These are phyloP conservation scores for Colletotrichum orchidophilum DNA, from an alignment of 2,329 filamentous ascomycete species.

Conservation along the genomic window DNA sequence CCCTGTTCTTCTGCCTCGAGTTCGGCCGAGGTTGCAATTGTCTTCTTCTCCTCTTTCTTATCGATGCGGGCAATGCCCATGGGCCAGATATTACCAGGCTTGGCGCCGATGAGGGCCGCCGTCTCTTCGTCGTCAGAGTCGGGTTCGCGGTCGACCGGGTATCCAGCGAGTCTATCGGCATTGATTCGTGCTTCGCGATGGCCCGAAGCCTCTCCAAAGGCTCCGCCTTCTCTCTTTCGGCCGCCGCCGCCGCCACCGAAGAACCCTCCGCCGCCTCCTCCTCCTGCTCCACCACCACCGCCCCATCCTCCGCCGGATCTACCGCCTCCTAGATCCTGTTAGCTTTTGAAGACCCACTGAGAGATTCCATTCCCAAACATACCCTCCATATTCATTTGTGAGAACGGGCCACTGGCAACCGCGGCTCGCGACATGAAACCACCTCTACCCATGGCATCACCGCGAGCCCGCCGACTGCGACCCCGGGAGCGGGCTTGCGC, in stretches of 20 bases:
- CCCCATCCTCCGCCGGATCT: conserved; percentile 29
- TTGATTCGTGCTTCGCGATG: conserved; percentile 61
- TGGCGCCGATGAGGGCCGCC: conserved; percentile 28
- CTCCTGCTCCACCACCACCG: conserved; percentile 33
- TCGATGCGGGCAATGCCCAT: conserved; percentile 66
- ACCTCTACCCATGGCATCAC: conserved; percentile 55
- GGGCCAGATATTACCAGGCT: conserved; percentile 50
- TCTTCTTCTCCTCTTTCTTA: conserved; percentile 62
- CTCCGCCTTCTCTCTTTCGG: conserved; percentile 46
- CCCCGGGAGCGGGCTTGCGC: conserved; percentile 33
- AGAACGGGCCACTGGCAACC: conserved; percentile 52
- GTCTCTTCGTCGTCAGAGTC: conserved; percentile 38
- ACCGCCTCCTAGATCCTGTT: conserved; percentile 32
- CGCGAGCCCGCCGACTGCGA: conserved; percentile 53
- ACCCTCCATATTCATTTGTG: conserved; percentile 37
- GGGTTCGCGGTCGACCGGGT: conserved; percentile 44
- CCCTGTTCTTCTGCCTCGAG: conserved; percentile 63
- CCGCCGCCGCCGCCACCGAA: conserved; percentile 39
- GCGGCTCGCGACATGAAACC: conserved; percentile 46
- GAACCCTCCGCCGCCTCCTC: conserved; percentile 38
- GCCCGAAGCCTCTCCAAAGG: conserved; percentile 48
- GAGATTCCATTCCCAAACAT: background rate
- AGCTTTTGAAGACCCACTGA: background rate
- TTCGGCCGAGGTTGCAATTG: conserved; percentile 66
- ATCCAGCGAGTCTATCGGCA: conserved; percentile 62